Percentiles rank a stretch among this genome's conserved stretches.
Evolutionary conservation across 2,329 filamentous ascomycete species (phyloP).

Genomic region (Talaromyces sp.): DNA sequence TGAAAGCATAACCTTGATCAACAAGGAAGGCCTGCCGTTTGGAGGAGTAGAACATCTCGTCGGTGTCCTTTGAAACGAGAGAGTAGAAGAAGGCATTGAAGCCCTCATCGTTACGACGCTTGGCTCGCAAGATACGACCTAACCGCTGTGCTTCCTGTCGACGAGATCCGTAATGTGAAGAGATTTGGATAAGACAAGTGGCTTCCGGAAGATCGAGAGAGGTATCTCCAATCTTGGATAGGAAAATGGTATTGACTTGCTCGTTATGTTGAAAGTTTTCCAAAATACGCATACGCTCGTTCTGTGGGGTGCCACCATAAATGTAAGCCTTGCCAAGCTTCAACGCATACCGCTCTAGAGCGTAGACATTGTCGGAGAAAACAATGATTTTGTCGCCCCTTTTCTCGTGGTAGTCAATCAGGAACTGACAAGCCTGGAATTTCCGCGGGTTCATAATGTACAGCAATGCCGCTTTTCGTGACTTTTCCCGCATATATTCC

Average conservation of each 20-base stretch:
- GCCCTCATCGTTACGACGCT: slow-evolving; percentile 92
- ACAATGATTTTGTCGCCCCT: slow-evolving; percentile 97
- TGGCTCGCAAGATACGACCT: slow-evolving; percentile 88
- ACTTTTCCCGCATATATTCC: slow-evolving; percentile 73
- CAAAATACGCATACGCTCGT: slow-evolving; percentile 78
- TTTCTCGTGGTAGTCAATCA: slow-evolving; percentile 96
- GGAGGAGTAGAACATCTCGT: slow-evolving; percentile 96
- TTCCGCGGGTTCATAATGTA: slow-evolving; percentile 98
- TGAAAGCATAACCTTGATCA: slow-evolving; percentile 97
- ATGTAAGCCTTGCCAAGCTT: slow-evolving; percentile 86
- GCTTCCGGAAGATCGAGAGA: slow-evolving; percentile 96
- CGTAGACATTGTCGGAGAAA: slow-evolving; percentile 96
- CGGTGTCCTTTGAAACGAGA: slow-evolving; percentile 91
- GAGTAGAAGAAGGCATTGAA: slow-evolving; percentile 99
- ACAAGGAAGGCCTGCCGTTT: slow-evolving; percentile 96
- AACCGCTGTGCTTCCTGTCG: slow-evolving; percentile 93
- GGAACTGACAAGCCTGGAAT: slow-evolving; percentile 92
- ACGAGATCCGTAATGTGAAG: slow-evolving; percentile 93
- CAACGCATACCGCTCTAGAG: slow-evolving; percentile 75
- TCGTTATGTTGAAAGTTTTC: slow-evolving; percentile 95
- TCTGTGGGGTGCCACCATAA: slow-evolving; percentile 79
- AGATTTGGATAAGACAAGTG: slow-evolving; percentile 94
- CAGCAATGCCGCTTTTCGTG: slow-evolving; percentile 62
- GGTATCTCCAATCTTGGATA: slow-evolving; percentile 96
- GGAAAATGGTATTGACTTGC: slow-evolving; percentile 82